phyloP scores from a whole-genome alignment of 805 yeast species.

The Kodamaea restingae region DNA sequence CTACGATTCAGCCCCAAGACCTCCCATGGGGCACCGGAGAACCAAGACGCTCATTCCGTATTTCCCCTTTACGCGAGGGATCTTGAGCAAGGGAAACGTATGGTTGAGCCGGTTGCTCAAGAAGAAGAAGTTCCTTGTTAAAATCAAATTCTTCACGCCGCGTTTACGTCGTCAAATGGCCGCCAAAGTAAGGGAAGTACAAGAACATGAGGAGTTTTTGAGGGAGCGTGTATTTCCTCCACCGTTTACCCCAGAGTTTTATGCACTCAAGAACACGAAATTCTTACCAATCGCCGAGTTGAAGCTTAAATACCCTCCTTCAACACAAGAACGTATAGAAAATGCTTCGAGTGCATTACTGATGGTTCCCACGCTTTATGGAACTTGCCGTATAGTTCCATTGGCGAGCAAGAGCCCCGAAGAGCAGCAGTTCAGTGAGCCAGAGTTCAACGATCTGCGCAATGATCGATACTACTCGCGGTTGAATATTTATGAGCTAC shows the following conservation, averaged over 20 bases:
- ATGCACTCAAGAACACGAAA: neutral
- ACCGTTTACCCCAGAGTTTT: neutral
- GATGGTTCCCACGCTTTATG: neutral
- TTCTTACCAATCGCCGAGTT: neutral
- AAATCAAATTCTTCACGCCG: slow-evolving; percentile 3
- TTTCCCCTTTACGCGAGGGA: neutral
- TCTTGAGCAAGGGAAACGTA: slow-evolving; percentile 2
- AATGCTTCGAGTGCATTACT: too few species aligned
- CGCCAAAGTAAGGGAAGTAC: too few species aligned
- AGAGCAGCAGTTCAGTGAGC: neutral
- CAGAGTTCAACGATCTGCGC: slow-evolving; percentile 3
- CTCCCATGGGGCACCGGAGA: slow-evolving; percentile 3
- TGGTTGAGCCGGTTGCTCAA: slow-evolving; percentile 1
- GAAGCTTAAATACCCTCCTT: neutral
- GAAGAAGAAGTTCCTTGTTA: slow-evolving; percentile 4
- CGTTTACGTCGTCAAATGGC: neutral
- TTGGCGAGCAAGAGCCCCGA: neutral
- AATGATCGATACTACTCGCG: slow-evolving; percentile 44
- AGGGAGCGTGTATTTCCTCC: neutral
- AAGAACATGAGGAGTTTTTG: too few species aligned
- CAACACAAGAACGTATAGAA: too few species aligned
- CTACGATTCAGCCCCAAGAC: neutral
- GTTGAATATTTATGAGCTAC: slow-evolving; percentile 53
- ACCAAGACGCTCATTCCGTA: slow-evolving; percentile 2
- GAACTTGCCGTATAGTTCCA: slow-evolving; percentile 1